These are phyloP conservation scores for Trichophyton rubrum DNA, from an alignment of 2,329 filamentous ascomycete species.

Conservation along the genomic window DNA sequence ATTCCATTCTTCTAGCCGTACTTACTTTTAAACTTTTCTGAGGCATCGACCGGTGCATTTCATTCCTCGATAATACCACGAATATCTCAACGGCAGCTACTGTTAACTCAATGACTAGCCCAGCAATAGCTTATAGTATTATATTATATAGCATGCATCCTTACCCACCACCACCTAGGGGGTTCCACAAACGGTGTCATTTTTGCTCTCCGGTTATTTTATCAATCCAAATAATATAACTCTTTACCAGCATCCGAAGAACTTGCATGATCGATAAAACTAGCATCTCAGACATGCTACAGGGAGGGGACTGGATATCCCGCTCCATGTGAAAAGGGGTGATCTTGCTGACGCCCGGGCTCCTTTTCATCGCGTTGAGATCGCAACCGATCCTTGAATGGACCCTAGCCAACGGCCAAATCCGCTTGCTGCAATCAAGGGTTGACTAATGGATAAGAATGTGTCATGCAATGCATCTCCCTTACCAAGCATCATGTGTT, in stretches of 20 bases:
- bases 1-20: background rate
- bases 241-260: background rate
- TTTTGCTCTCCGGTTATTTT: background rate
- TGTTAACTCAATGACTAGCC: background rate
- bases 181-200: background rate
- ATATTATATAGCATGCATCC: slow-evolving; percentile 1
- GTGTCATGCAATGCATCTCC: background rate
- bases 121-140: background rate
- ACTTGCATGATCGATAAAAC: background rate
- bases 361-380: background rate
- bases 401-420: background rate
- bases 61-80: background rate
- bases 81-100: background rate
- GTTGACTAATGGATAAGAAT: background rate
- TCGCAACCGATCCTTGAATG: background rate
- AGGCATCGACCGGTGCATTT: background rate
- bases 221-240: background rate
- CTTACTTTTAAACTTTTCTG: background rate
- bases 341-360: background rate
- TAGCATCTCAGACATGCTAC: background rate
- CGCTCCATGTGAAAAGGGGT: background rate
- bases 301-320: background rate
- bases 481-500: background rate
- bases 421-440: background rate
- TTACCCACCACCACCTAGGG: background rate